These are phyloP conservation scores for Eurotiales sp. DNA, from an alignment of 2,329 filamentous ascomycete genomes.

Conservation along the genomic window DNA sequence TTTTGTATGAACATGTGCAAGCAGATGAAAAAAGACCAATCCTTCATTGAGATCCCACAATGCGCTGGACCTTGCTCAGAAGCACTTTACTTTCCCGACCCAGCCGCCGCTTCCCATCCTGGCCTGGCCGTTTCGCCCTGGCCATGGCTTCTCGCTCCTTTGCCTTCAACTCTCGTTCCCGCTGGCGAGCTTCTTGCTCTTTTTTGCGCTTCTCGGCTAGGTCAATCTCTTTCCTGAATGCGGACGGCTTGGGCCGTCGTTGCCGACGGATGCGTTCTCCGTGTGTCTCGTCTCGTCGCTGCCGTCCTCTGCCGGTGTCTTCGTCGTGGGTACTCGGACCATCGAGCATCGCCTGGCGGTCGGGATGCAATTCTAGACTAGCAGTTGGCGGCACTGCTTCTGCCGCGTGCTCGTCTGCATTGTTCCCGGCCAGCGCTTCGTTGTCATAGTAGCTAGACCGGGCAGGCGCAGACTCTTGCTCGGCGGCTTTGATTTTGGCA, in stretches of 20 bases:
- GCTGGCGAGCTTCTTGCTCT: constrained; percentile 61
- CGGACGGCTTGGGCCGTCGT: constrained; percentile 40
- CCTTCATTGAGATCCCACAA: constrained; percentile 53
- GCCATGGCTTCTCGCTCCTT: constrained; percentile 66
- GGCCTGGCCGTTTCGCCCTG: constrained; percentile 57
- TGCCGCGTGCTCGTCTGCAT: not conserved
- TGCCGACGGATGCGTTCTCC: constrained; percentile 26
- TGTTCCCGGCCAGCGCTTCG: constrained; percentile 19
- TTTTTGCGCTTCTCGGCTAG: constrained; percentile 60
- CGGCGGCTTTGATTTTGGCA: constrained; percentile 72
- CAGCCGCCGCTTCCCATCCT: constrained; percentile 71
- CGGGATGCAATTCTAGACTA: constrained; percentile 56
- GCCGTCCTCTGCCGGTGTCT: not conserved
- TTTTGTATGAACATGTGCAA: not conserved
- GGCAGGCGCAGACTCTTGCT: constrained; percentile 36
- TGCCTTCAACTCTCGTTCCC: constrained; percentile 64
- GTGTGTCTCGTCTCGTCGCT: constrained; percentile 16
- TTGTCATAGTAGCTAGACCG: constrained; percentile 34
- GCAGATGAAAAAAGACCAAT: too few relatives aligned
- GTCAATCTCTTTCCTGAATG: constrained; percentile 65
- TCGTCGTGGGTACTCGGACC: constrained; percentile 26
- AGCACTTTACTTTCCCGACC: constrained; percentile 76
- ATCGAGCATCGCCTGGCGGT: constrained; percentile 58
- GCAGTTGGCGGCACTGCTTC: constrained; percentile 23
- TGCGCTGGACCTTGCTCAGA: constrained; percentile 70